A percentile compares a stretch with the other conserved stretches of the same genome.
These are phyloP conservation scores for Neocatenulostroma microsporum DNA, from an alignment of 2,329 filamentous ascomycete genomes.

Conservation along the genomic window DNA sequence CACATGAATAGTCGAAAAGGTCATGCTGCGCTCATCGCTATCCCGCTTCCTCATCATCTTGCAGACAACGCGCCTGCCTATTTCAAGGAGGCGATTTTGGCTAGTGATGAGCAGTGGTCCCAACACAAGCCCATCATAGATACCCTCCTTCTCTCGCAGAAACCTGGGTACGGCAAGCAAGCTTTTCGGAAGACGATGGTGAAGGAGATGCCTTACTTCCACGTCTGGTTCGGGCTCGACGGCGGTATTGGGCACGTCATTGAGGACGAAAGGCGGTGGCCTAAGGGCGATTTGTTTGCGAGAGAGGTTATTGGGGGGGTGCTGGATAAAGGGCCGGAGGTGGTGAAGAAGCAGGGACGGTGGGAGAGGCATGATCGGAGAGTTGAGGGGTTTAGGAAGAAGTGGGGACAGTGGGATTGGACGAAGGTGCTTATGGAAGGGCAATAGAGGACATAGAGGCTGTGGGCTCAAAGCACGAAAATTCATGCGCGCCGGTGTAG, in stretches of 20 bases:
- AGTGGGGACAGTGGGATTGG: conserved; percentile 94
- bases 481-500: too few relatives aligned
- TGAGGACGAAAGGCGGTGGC: conserved; percentile 79
- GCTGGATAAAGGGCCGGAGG: conserved; percentile 70
- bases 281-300: conserved; percentile 83
- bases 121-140: conserved; percentile 95
- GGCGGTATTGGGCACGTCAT: conserved; percentile 89
- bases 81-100: conserved; percentile 88
- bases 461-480: background rate
- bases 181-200: conserved; percentile 78
- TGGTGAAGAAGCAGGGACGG: conserved; percentile 82
- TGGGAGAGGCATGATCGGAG: conserved; percentile 68
- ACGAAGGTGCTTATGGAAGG: conserved; percentile 52
- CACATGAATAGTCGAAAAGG: conserved; percentile 60
- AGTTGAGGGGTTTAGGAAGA: conserved; percentile 69
- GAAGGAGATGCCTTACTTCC: conserved; percentile 98
- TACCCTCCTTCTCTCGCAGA: conserved; percentile 55
- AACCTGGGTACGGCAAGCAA: conserved; percentile 63
- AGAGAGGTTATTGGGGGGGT: conserved; percentile 88
- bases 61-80: conserved; percentile 88
- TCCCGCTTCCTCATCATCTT: conserved; percentile 85
- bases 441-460: background rate
- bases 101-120: conserved; percentile 84
- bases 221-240: conserved; percentile 90
- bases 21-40: conserved; percentile 77